Evolutionary conservation across 2,329 filamentous ascomycete species (phyloP), one percentile per base, ranked within the genome.

Genomic region (Talaromyces sp.): DNA sequence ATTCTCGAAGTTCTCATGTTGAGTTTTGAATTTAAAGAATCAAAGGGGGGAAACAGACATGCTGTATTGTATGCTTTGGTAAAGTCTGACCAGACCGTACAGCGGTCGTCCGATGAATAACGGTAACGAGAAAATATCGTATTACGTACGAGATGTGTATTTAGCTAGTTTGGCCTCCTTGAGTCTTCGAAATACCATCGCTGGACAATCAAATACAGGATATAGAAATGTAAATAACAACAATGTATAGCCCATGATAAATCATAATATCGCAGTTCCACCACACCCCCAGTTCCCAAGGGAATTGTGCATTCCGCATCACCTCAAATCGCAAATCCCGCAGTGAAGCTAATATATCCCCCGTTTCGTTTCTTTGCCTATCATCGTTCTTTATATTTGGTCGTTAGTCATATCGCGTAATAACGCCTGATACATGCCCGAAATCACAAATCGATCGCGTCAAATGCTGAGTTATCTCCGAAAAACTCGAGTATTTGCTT

Each of bases 101-200:
- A 31, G 51, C 40, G 60, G 54, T 30, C 60, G 56, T 62, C 50
- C 34, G 40, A 34, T 47, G 51, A 56, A 59, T 56, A 59, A 59
- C 61, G 30, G 61, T 56, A 44, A 62, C 57, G 40, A 52, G 57
- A 47, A 59, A 59, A 56, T 59, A 34, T 40, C 36, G 61, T 62
- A 62, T 59, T 62, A 62, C 52, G 40, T 60, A 56, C 61, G 28
- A 47, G 40, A 34, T 59, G 52, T 47, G 56, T 59, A 62, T 59
- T 53, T 16, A 62, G 44, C 56, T 62, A 62, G 61, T 59, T 62
- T n/a, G 23, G 58, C 51, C 23, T 9, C 50, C 28, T 47, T 18
- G 7, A 53, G 50, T 53, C 50, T 53, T 47, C 27, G 57, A 62
- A 62, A 59, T 59, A 62, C 61, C 51, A 58, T 55, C 16, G 56